phyloP scores from a whole-genome alignment of 768 basidiomycete genomes.

The Kwoniella sp. region DNA sequence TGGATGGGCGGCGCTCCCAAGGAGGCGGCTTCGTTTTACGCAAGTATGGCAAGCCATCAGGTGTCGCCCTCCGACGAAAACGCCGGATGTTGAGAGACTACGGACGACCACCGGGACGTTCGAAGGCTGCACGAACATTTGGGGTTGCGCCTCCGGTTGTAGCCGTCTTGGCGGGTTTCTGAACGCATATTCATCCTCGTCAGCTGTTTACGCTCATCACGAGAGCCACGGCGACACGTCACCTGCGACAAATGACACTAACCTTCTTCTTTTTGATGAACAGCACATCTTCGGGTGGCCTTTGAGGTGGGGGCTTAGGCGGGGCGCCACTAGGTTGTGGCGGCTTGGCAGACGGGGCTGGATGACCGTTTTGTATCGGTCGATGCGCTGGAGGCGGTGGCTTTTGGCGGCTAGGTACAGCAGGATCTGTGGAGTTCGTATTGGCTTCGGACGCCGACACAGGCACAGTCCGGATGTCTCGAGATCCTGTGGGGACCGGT shows the following conservation, averaged over 20 bases:
- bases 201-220: neutral
- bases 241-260: neutral
- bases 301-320: constrained; percentile 22
- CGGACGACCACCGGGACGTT: constrained; percentile 20
- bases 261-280: constrained; percentile 49
- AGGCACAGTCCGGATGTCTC: neutral
- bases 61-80: too few species aligned
- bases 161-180: constrained; percentile 21
- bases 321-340: constrained; percentile 9
- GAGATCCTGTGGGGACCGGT: neutral
- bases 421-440: neutral
- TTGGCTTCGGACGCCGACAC: constrained; percentile 2
- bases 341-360: neutral
- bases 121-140: constrained; percentile 18
- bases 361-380: neutral
- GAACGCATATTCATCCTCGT: neutral
- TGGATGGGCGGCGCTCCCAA: too few species aligned
- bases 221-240: neutral
- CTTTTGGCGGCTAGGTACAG: neutral
- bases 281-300: constrained; percentile 33
- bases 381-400: neutral
- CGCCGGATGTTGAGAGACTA: neutral
- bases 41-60: too few species aligned
- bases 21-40: too few species aligned
- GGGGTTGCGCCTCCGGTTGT: neutral